Base-by-base conservation (phyloP, 2,329 filamentous ascomycete genomes). In the Aspergillus tamarii region DNA sequence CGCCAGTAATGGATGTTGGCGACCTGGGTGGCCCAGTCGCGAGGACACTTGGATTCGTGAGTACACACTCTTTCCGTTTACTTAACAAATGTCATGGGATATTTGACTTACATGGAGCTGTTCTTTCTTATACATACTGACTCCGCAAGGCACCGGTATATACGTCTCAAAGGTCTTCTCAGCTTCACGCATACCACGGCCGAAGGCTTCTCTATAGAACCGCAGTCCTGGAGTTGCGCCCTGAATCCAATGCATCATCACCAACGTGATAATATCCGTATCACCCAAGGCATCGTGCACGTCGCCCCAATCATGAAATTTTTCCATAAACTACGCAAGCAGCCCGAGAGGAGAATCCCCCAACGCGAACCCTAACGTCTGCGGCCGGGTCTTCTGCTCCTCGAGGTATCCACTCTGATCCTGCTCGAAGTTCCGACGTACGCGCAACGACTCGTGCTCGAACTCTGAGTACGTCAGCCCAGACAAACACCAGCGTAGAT, bases 31-130 rank as follows among this genome's bases (percentile, higher is more conserved):
- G 36, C 36, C 36, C 36, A 41, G 16, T 41, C 36, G 7, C 36
- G 36, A 10, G 36, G 36, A 41, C 36, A 41, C 36, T 41, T 41
- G 1, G 3, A 41, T 41, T 9, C 8, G 9, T 41, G 7, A 41
- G 36, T 41, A 19, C 16, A 19, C 36, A 41, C 6, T 19, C 36
- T 41, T 41, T 41, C 36, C 16, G 1, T 41, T 41, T n/a, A n/a
- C 7, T 0, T 0, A 7, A n/a, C 3, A 4, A 7, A 19, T 8
- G 16, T 8, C 16, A 41, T 7, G 3, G 2, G 7, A n/a, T 41
- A 41, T 19, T 41, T 41, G 36, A 41, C 36, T 41, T 41, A 41
- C 36, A 41, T 41, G 36, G 36, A 41, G 36, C 8, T 41, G 36
- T 7, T 41, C 36, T 41, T 41, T 41, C 6, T 9, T n/a, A n/a